A percentile compares a stretch with the other conserved stretches of the same genome.
phyloP scores from a whole-genome alignment of 352 stramenopile genomes.

The Pythium dissotocum region DNA sequence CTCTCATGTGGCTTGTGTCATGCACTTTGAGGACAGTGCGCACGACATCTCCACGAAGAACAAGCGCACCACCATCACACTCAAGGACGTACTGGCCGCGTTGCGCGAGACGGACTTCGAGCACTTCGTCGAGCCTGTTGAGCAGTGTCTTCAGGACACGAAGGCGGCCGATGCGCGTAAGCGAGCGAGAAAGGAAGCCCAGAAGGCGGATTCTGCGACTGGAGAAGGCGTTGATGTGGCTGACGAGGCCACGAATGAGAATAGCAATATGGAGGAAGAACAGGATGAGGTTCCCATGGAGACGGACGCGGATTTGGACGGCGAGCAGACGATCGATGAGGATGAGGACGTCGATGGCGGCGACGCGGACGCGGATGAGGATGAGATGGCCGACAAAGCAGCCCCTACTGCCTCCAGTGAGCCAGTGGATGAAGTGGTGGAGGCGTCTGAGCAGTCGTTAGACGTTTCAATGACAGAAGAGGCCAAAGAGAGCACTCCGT shows the following conservation, averaged over 20 bases:
- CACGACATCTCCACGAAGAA: slow-evolving; percentile 64
- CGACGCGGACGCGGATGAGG: slow-evolving; percentile 18
- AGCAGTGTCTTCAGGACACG: slow-evolving; percentile 67
- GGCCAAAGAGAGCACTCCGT: slow-evolving; percentile 16
- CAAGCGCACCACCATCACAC: slow-evolving; percentile 75
- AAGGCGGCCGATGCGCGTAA: slow-evolving; percentile 44
- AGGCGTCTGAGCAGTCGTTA: not conserved
- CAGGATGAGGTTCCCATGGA: slow-evolving; percentile 22
- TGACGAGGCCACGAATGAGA: not conserved
- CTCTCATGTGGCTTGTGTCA: no score
- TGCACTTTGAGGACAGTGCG: slow-evolving; percentile 34
- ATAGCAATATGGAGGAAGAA: not conserved
- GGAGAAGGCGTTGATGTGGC: not conserved
- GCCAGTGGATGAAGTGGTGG: slow-evolving; percentile 20
- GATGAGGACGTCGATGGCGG: slow-evolving; percentile 34
- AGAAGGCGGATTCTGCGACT: slow-evolving; percentile 8
- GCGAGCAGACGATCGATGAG: slow-evolving; percentile 33
- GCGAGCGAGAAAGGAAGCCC: slow-evolving; percentile 29
- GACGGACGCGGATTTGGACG: slow-evolving; percentile 27
- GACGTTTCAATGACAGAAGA: slow-evolving; percentile 14
- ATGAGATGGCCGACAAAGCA: slow-evolving; percentile 23
- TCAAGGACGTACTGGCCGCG: slow-evolving; percentile 73
- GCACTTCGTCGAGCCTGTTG: slow-evolving; percentile 69
- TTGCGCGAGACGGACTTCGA: slow-evolving; percentile 79
- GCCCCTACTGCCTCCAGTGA: slow-evolving; percentile 6